Conservation (phyloP, 2,329 filamentous ascomycete species). For the Sporothrix inflata region DNA sequence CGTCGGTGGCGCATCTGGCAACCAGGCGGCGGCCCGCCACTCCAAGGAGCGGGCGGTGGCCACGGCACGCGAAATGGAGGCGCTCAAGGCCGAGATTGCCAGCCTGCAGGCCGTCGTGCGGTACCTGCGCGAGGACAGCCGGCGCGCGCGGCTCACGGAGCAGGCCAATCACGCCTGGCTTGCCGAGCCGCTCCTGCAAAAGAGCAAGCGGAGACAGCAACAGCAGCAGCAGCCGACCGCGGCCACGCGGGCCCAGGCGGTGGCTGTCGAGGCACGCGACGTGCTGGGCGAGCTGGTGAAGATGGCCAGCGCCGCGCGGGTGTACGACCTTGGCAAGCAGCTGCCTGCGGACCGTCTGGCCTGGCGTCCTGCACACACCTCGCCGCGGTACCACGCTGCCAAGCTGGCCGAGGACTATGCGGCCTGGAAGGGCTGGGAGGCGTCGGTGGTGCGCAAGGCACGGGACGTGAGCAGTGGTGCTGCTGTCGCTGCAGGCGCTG, state of each 20-base stretch:
- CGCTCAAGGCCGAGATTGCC: constrained; percentile 69
- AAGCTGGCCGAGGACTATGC: constrained; percentile 68
- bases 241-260: constrained; percentile 50
- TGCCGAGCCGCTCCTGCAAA: constrained; percentile 59
- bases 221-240: constrained; percentile 30
- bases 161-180: constrained; percentile 64
- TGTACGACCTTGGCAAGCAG: constrained; percentile 59
- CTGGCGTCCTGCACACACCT: constrained; percentile 67
- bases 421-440: constrained; percentile 62
- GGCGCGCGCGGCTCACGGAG: constrained; percentile 61
- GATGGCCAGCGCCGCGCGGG: constrained; percentile 58
- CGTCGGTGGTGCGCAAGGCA: constrained; percentile 58
- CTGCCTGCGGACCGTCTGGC: constrained; percentile 37
- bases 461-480: constrained; percentile 42
- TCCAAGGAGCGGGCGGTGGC: constrained; percentile 66
- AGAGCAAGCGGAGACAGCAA: constrained; percentile 39
- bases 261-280: constrained; percentile 65
- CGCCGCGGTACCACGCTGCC: constrained; percentile 68
- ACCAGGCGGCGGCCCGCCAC: constrained; percentile 25
- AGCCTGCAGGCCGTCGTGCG: constrained; percentile 67
- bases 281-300: constrained; percentile 67
- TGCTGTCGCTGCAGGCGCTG: constrained; percentile 25
- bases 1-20: background rate
- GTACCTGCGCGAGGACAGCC: constrained; percentile 69
- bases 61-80: constrained; percentile 73